Conservation (phyloP, 2,329 filamentous ascomycete species). For the Acrodontium crateriforme region DNA sequence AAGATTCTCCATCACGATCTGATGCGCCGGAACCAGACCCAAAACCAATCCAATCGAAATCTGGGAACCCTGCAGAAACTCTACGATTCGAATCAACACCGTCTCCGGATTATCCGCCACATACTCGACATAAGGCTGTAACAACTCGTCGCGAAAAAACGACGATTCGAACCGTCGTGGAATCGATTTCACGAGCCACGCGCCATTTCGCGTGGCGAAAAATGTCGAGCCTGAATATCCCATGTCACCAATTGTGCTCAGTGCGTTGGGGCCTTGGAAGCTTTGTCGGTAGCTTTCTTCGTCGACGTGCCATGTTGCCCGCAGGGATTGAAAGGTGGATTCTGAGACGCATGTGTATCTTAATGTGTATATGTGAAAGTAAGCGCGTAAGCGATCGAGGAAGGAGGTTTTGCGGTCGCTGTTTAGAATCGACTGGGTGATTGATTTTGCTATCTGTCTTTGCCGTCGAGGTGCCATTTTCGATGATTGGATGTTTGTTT, state of each 20-base stretch:
- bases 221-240: conserved; percentile 67
- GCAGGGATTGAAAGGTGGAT: conserved; percentile 37
- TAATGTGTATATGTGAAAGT: conserved; percentile 17
- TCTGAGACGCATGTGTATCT: conserved; percentile 25
- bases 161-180: conserved; percentile 55
- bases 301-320: conserved; percentile 40
- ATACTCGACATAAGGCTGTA: conserved; percentile 50
- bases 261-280: conserved; percentile 32
- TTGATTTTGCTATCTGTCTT: background rate
- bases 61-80: conserved; percentile 47
- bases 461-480: conserved; percentile 1
- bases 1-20: conserved; percentile 68
- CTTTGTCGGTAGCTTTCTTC: conserved; percentile 41
- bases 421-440: background rate
- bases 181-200: conserved; percentile 58
- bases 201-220: conserved; percentile 52
- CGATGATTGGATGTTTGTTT: no score
- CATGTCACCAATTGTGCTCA: conserved; percentile 51
- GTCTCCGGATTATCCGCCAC: conserved; percentile 47
- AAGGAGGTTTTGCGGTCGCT: background rate
- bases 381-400: conserved; percentile 1
- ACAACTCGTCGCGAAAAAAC: conserved; percentile 54
- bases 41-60: conserved; percentile 46
- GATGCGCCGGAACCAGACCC: conserved; percentile 51
- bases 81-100: conserved; percentile 56